These are phyloP conservation scores for Olyra latifolia DNA, from an alignment of 176 grass and related monocot species.

Conservation along the genomic window DNA sequence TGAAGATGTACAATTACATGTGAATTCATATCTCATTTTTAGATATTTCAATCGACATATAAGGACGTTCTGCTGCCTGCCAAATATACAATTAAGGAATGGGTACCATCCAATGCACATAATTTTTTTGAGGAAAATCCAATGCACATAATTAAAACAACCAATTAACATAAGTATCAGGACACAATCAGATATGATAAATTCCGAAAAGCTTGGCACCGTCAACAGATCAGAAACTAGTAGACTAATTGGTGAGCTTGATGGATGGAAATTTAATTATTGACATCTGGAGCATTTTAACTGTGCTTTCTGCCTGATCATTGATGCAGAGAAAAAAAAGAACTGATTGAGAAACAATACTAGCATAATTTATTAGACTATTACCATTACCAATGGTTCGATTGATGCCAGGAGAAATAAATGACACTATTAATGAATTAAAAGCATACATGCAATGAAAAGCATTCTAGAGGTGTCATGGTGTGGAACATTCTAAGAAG, in stretches of 20 bases:
- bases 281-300: conserved; percentile 4
- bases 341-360: neutral
- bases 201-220: neutral
- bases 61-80: neutral
- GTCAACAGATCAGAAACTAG: conserved; percentile 30
- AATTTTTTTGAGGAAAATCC: too few relatives aligned
- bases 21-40: neutral
- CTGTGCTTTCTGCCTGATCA: neutral
- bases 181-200: conserved; percentile 1
- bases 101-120: neutral
- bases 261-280: neutral
- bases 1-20: neutral
- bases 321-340: conserved; percentile 11
- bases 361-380: neutral
- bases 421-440: neutral
- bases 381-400: neutral
- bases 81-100: neutral
- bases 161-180: neutral
- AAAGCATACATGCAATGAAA: neutral
- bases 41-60: neutral
- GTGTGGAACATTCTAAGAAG: neutral
- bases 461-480: neutral
- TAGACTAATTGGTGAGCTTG: neutral
- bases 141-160: neutral
- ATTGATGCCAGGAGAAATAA: neutral